Conservation (phyloP, 805 yeast genomes). For the Cyberlindnera sargentensis region DNA sequence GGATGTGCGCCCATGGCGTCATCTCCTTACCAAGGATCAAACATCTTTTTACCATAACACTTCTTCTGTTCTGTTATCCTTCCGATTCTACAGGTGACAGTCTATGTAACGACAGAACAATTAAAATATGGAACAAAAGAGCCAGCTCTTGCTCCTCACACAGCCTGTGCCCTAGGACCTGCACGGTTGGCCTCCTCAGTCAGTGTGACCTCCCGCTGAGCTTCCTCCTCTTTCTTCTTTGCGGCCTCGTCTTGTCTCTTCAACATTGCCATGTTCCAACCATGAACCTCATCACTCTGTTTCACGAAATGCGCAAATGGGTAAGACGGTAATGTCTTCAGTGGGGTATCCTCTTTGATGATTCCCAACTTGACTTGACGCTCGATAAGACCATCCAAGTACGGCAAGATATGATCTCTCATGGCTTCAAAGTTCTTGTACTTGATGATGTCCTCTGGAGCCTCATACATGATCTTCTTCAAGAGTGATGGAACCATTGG, state of each 20-base stretch:
- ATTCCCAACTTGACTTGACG: conserved; percentile 53
- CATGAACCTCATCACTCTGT: conserved; percentile 29
- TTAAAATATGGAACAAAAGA: too few relatives aligned
- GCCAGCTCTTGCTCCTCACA: background rate
- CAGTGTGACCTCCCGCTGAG: background rate
- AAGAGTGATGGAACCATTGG: conserved; percentile 65
- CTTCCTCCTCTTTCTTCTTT: conserved; percentile 9
- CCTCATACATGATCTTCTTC: conserved; percentile 56
- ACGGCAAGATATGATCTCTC: conserved; percentile 52
- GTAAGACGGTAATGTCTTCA: conserved; percentile 51
- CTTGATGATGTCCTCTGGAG: conserved; percentile 56
- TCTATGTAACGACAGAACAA: too few relatives aligned
- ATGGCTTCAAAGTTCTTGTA: conserved; percentile 55
- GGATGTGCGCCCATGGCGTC: conserved; percentile 22
- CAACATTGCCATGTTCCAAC: conserved; percentile 32
- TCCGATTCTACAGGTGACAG: too few relatives aligned
- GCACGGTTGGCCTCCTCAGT: conserved; percentile 1
- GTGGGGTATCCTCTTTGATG: conserved; percentile 46
- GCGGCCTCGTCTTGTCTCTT: conserved; percentile 20
- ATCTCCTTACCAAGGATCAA: conserved; percentile 31
- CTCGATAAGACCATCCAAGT: conserved; percentile 48
- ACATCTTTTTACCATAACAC: conserved; percentile 13
- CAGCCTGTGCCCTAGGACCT: background rate
- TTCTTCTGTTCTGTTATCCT: too few relatives aligned
- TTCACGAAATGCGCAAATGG: conserved; percentile 55